Evolutionary conservation across 768 basidiomycete genomes (phyloP).

Genomic region (Mrakia frigida): DNA sequence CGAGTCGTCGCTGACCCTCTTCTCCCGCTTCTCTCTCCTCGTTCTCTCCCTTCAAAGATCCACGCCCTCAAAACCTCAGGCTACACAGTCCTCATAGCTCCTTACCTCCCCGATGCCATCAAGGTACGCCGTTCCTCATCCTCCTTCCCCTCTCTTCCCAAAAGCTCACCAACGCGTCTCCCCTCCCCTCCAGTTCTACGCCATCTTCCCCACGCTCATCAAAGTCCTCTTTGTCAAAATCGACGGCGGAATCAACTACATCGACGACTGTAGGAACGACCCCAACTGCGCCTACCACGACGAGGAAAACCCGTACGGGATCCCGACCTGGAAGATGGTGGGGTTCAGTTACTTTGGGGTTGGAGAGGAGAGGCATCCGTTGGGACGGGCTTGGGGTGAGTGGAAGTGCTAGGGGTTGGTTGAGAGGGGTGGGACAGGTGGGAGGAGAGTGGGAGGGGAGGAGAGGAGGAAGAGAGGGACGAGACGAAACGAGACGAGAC

Average conservation of each 20-base stretch:
- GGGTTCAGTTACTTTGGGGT: constrained; percentile 8
- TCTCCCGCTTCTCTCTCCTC: background rate
- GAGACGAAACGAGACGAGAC: background rate
- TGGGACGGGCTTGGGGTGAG: constrained; percentile 6
- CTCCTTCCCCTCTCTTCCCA: background rate
- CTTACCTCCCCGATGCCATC: background rate
- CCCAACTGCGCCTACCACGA: background rate
- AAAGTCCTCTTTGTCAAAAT: constrained; percentile 14
- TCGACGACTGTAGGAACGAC: background rate
- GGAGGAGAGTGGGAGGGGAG: too few species aligned
- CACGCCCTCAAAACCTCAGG: constrained; percentile 2
- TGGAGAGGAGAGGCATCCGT: background rate
- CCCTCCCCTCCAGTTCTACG: background rate
- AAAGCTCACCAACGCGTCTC: too few species aligned
- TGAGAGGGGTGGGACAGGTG: too few species aligned
- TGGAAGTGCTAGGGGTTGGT: background rate
- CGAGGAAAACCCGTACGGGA: background rate
- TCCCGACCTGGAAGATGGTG: background rate
- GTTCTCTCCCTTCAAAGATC: background rate
- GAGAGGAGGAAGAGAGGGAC: background rate
- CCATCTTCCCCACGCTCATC: background rate
- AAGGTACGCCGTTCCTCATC: background rate
- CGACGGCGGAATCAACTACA: background rate
- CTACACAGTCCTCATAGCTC: constrained; percentile 1
- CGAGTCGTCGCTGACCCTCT: background rate